A percentile compares a stretch with the other conserved stretches of the same genome.
Evolutionary conservation across 805 yeast genomes (phyloP).

Genomic region (Wickerhamomyces bovis): DNA sequence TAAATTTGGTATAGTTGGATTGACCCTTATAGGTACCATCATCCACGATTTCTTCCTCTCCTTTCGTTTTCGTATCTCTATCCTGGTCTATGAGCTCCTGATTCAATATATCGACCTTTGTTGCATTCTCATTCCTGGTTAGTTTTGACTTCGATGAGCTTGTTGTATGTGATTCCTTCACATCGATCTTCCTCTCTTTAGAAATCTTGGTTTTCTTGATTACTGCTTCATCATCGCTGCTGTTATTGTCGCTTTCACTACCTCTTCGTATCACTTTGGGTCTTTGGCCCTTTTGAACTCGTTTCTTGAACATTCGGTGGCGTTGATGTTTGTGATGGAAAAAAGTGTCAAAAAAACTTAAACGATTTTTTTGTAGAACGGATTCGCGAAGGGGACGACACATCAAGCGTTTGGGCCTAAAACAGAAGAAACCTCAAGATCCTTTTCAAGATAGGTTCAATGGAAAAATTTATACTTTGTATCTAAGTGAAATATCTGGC

Average conservation of each 20-base stretch:
- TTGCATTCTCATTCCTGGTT: constrained; percentile 22
- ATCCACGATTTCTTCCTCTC: constrained; percentile 9
- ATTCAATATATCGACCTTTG: constrained; percentile 17
- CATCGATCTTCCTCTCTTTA: not conserved
- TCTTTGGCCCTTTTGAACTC: constrained; percentile 22
- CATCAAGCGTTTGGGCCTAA: not conserved
- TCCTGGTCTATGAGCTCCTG: constrained; percentile 18
- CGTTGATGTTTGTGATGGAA: not conserved
- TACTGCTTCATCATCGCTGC: constrained; percentile 2
- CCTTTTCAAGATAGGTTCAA: no score
- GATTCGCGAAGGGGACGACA: not conserved
- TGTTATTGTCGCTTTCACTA: constrained; percentile 8
- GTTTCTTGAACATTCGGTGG: constrained; percentile 34
- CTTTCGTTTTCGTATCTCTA: constrained; percentile 9
- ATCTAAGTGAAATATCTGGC: no score
- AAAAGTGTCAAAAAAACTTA: not conserved
- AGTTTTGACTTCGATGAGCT: constrained; percentile 3
- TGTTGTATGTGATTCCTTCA: not conserved
- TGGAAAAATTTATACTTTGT: no score
- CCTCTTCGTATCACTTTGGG: constrained; percentile 7
- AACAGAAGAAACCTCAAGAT: no score
- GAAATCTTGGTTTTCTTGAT: not conserved
- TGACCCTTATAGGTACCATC: constrained; percentile 26
- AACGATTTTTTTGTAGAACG: not conserved
- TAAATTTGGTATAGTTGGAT: constrained; percentile 20